These are phyloP conservation scores for Mycena vulgaris DNA, from an alignment of 768 basidiomycete genomes.

Conservation along the genomic window DNA sequence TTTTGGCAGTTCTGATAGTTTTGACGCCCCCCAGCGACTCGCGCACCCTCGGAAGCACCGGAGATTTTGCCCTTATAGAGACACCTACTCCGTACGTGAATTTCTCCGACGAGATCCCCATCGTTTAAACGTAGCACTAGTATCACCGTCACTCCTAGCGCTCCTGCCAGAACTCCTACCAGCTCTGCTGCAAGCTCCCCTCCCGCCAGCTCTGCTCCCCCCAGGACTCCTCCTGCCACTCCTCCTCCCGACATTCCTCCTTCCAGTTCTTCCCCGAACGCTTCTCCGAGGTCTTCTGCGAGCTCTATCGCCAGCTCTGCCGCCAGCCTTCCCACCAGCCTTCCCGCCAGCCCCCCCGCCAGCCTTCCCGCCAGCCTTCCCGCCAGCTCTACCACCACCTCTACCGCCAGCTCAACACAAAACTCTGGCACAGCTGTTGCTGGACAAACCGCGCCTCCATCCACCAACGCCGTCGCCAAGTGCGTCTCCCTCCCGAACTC, in stretches of 20 bases:
- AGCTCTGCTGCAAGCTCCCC: neutral
- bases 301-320: no score
- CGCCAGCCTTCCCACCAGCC: no score
- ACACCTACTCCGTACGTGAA: neutral
- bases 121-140: neutral
- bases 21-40: neutral
- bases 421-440: neutral
- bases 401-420: neutral
- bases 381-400: neutral
- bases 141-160: neutral
- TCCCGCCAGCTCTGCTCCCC: no score
- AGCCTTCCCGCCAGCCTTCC: no score
- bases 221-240: no score
- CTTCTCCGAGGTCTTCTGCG: no score
- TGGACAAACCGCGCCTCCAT: neutral
- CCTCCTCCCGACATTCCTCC: no score
- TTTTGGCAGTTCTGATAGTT: neutral
- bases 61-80: constrained; percentile 11
- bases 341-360: no score
- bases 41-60: neutral
- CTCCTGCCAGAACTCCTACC: no score
- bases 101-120: neutral
- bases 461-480: neutral
- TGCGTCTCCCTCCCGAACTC: neutral
- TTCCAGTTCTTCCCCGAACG: no score